phyloP scores from a whole-genome alignment of 1,284 basidiomycete species.

The Microbotryum scabiosae region DNA sequence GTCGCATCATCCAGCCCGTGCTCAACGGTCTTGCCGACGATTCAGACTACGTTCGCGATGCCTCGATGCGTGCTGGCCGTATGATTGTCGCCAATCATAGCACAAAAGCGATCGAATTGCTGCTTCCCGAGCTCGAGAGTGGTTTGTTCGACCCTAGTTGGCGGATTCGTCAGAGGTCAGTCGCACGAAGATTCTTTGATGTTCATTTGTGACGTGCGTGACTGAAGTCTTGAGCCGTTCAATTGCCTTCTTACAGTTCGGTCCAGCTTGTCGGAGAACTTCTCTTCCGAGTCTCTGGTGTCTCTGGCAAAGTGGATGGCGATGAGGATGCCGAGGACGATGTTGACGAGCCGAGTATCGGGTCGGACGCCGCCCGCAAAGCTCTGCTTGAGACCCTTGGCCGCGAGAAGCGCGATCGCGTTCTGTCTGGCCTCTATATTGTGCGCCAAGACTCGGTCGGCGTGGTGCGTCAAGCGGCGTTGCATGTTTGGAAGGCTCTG shows the following conservation, averaged over 20 bases:
- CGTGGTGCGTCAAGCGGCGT: slow-evolving; percentile 79
- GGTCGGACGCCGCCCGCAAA: slow-evolving; percentile 65
- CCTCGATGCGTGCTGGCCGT: slow-evolving; percentile 96
- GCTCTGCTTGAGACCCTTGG: slow-evolving; percentile 84
- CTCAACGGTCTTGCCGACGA: slow-evolving; percentile 84
- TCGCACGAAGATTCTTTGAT: not conserved
- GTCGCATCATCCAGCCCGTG: slow-evolving; percentile 89
- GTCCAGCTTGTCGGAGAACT: slow-evolving; percentile 93
- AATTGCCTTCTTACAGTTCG: slow-evolving; percentile 53
- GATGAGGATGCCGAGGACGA: slow-evolving; percentile 60
- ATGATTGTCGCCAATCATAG: slow-evolving; percentile 98
- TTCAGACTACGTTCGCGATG: slow-evolving; percentile 67
- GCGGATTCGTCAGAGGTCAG: slow-evolving; percentile 72
- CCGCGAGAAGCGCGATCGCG: slow-evolving; percentile 76
- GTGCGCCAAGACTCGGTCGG: slow-evolving; percentile 89
- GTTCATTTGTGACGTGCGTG: not conserved
- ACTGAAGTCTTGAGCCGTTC: not conserved
- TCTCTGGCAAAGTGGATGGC: slow-evolving; percentile 71
- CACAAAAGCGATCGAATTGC: slow-evolving; percentile 79
- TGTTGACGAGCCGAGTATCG: slow-evolving; percentile 45
- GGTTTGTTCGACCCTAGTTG: slow-evolving; percentile 92
- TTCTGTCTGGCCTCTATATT: slow-evolving; percentile 83
- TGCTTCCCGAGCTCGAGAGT: slow-evolving; percentile 87
- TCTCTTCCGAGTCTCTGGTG: slow-evolving; percentile 95
- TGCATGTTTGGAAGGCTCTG: slow-evolving; percentile 97